These are phyloP conservation scores for Alternaria incomplexa DNA, from an alignment of 2,329 filamentous ascomycete species.

Conservation along the genomic window DNA sequence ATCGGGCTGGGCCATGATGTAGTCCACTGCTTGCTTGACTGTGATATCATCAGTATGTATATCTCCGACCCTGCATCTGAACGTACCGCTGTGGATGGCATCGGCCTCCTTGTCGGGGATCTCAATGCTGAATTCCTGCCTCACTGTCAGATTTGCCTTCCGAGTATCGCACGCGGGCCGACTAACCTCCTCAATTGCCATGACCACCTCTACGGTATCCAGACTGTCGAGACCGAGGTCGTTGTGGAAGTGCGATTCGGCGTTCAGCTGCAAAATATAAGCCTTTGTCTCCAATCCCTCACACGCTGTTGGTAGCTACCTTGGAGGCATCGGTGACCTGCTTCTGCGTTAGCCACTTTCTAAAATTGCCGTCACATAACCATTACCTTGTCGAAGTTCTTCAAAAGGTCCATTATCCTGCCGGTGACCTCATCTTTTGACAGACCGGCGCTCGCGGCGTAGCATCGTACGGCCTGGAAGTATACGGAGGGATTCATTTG, in stretches of 20 bases:
- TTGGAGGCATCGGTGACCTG: constrained; percentile 69
- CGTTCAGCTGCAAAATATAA: constrained; percentile 70
- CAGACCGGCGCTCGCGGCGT: constrained; percentile 81
- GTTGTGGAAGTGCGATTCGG: constrained; percentile 89
- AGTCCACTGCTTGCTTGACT: constrained; percentile 95
- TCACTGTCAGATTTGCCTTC: constrained; percentile 16
- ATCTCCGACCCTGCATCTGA: background rate
- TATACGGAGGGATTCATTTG: constrained; percentile 67
- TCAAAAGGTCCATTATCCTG: constrained; percentile 88
- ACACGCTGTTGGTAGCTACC: constrained; percentile 49
- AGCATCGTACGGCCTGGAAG: constrained; percentile 77
- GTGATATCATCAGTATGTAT: constrained; percentile 42
- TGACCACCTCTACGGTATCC: constrained; percentile 98
- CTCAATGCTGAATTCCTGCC: constrained; percentile 85
- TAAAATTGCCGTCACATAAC: constrained; percentile 23
- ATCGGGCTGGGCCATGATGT: constrained; percentile 92
- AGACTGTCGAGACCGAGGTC: constrained; percentile 96
- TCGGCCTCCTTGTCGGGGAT: constrained; percentile 98
- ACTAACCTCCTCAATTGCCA: constrained; percentile 97
- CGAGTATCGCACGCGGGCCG: constrained; percentile 6
- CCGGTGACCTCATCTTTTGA: constrained; percentile 86
- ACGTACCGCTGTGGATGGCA: constrained; percentile 88
- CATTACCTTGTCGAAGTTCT: constrained; percentile 95
- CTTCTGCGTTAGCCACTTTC: constrained; percentile 33
- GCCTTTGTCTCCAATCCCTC: constrained; percentile 5